phyloP scores from a whole-genome alignment of 2,329 filamentous ascomycete genomes.

The Phialemoniopsis sp. region DNA sequence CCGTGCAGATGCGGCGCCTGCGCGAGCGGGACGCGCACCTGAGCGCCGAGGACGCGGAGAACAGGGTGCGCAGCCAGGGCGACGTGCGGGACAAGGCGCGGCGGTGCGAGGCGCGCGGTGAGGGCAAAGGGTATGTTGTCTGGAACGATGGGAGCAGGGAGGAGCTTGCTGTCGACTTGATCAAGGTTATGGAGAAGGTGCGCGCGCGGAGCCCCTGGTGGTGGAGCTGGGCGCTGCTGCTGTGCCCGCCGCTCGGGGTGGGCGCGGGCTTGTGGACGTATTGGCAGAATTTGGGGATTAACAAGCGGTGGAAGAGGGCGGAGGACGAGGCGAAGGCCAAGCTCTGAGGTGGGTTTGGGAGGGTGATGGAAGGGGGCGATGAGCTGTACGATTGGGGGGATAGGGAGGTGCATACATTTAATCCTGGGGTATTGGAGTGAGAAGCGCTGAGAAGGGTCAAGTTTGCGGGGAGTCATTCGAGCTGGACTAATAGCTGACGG shows the following conservation, averaged over 20 bases:
- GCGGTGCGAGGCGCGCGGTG: slow-evolving; percentile 62
- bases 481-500: no score
- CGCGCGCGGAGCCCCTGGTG: slow-evolving; percentile 63
- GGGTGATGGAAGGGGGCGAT: no score
- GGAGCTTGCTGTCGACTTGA: slow-evolving; percentile 64
- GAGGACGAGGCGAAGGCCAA: slow-evolving; percentile 42
- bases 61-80: slow-evolving; percentile 80
- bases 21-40: slow-evolving; percentile 73
- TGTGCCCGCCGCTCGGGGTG: slow-evolving; percentile 72
- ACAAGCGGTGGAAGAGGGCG: slow-evolving; percentile 64
- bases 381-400: no score
- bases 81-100: slow-evolving; percentile 81
- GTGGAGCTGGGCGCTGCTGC: slow-evolving; percentile 71
- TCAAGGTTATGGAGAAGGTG: slow-evolving; percentile 60
- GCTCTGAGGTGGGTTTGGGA: slow-evolving; percentile 21
- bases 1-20: slow-evolving; percentile 77
- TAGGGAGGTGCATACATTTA: no score
- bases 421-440: no score
- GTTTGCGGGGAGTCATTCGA: no score
- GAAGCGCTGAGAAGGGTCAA: no score
- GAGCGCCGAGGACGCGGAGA: slow-evolving; percentile 79
- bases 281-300: slow-evolving; percentile 66
- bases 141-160: slow-evolving; percentile 83
- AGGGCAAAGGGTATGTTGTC: slow-evolving; percentile 70
- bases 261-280: slow-evolving; percentile 67